phyloP scores from a whole-genome alignment of 2,329 filamentous ascomycete genomes.

The Neofusicoccum laricinum region DNA sequence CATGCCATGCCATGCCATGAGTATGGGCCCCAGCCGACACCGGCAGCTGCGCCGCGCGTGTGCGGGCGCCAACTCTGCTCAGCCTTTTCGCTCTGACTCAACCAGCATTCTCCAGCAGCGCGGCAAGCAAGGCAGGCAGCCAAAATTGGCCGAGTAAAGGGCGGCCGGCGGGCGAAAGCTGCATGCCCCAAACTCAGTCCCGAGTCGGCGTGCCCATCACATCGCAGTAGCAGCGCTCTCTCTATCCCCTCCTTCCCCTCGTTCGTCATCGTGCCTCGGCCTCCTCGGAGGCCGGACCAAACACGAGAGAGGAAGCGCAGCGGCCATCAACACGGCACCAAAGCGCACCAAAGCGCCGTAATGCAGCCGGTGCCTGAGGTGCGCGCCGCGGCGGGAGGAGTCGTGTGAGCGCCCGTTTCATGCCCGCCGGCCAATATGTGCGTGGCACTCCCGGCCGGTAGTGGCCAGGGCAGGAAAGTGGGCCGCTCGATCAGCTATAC shows the following conservation, averaged over 20 bases:
- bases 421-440: not conserved
- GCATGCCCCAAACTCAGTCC: not conserved
- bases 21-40: no score
- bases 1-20: no score
- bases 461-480: not conserved
- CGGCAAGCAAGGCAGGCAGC: not conserved
- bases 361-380: slow-evolving; percentile 11
- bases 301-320: not conserved
- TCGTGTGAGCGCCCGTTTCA: slow-evolving; percentile 4
- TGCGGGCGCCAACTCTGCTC: not conserved
- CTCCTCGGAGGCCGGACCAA: not conserved
- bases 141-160: slow-evolving; percentile 4
- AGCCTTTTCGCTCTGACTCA: not conserved
- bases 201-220: not conserved
- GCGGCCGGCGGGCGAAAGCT: not conserved
- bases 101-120: not conserved
- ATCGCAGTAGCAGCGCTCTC: not conserved
- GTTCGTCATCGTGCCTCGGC: not conserved
- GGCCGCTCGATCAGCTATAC: not conserved
- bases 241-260: no score
- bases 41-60: no score
- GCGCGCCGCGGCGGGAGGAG: no score
- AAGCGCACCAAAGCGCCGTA: not conserved
- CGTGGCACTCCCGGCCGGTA: not conserved
- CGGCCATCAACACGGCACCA: not conserved